Evolutionary conservation across 306 rosid species (phyloP).

Genomic region (Lablab purpureus): DNA sequence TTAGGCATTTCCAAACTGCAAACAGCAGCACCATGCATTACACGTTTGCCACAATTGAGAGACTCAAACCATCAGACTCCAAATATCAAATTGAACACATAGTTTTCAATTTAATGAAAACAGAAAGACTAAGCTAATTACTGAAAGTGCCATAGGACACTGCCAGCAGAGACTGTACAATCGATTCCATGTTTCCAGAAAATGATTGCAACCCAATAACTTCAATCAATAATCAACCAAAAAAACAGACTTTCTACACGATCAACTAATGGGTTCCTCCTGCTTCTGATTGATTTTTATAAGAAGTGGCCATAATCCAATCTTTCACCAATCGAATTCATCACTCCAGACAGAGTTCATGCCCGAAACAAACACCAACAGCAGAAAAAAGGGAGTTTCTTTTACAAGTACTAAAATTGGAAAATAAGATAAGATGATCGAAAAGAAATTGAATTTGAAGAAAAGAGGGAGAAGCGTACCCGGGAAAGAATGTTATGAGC

Average conservation of each 20-base stretch:
- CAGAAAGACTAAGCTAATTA: neutral
- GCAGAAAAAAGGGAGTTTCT: neutral
- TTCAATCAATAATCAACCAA: neutral
- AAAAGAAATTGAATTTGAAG: neutral
- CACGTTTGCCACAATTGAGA: neutral
- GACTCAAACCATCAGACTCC: conserved; percentile 6
- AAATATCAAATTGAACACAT: neutral
- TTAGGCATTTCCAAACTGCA: conserved; percentile 15
- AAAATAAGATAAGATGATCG: neutral
- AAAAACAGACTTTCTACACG: neutral
- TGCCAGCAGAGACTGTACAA: conserved; percentile 3
- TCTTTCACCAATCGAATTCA: conserved; percentile 14
- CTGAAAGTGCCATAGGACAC: neutral
- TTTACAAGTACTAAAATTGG: neutral
- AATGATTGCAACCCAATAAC: conserved; percentile 3
- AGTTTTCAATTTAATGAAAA: neutral
- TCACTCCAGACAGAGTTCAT: neutral
- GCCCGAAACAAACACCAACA: neutral
- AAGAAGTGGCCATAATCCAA: neutral
- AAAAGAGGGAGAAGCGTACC: conserved; percentile 51
- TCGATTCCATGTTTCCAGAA: neutral
- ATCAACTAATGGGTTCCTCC: neutral
- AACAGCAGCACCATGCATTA: neutral
- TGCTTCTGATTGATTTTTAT: neutral
- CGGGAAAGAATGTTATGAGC: conserved; percentile 72